Evolutionary conservation across 345 rosid genomes (phyloP).

Genomic region (Eutrema yunnanense): DNA sequence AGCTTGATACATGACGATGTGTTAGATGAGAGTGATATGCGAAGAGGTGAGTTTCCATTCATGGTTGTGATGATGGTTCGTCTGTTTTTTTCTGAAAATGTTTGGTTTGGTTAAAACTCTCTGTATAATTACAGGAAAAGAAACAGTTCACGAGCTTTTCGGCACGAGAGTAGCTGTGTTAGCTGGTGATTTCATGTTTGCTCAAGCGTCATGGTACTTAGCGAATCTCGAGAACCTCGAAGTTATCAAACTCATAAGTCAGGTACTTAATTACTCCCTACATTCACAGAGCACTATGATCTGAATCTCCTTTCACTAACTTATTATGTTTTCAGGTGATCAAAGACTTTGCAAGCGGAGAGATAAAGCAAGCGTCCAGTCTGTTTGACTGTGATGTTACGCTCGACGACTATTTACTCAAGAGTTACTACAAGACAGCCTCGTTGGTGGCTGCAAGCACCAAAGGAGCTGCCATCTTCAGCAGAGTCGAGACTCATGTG

Average conservation of each 20-base stretch:
- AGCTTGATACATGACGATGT: slow-evolving; percentile 97
- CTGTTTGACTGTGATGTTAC: slow-evolving; percentile 72
- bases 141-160: slow-evolving; percentile 71
- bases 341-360: slow-evolving; percentile 97
- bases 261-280: slow-evolving; percentile 35
- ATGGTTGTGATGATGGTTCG: background rate
- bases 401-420: slow-evolving; percentile 77
- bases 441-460: slow-evolving; percentile 92
- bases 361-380: slow-evolving; percentile 93
- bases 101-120: background rate
- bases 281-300: background rate
- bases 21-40: slow-evolving; percentile 82
- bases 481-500: slow-evolving; percentile 45
- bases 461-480: slow-evolving; percentile 86
- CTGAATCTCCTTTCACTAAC: background rate
- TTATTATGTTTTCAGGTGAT: slow-evolving; percentile 53
- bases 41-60: slow-evolving; percentile 64
- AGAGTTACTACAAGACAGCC: slow-evolving; percentile 93
- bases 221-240: slow-evolving; percentile 93
- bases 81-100: background rate
- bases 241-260: slow-evolving; percentile 94
- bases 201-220: slow-evolving; percentile 96
- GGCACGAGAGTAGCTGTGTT: slow-evolving; percentile 89
- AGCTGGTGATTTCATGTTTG: slow-evolving; percentile 97
- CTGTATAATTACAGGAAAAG: slow-evolving; percentile 48